Evolutionary conservation across 768 basidiomycete species (phyloP).

Genomic region (Suillus plorans): DNA sequence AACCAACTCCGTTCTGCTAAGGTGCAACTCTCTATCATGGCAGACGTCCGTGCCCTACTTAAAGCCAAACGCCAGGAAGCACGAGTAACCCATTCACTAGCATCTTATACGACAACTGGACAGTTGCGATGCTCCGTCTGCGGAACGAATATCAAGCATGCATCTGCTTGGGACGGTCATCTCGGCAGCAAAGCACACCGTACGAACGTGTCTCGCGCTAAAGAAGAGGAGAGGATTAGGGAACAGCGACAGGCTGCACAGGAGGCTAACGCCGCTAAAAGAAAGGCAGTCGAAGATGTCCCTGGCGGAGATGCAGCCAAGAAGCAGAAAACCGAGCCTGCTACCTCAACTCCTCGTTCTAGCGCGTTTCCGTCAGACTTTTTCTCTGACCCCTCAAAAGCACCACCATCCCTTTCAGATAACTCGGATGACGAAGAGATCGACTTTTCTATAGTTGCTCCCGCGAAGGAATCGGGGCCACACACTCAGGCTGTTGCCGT

Average conservation of each 20-base stretch:
- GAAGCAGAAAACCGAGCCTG: slow-evolving; percentile 27
- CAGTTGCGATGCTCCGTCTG: slow-evolving; percentile 73
- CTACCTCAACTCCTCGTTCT: slow-evolving; percentile 8
- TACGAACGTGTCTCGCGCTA: slow-evolving; percentile 57
- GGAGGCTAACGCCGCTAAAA: slow-evolving; percentile 38
- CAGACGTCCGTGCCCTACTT: slow-evolving; percentile 80
- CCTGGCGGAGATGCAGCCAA: slow-evolving; percentile 30
- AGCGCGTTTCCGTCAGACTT: slow-evolving; percentile 62
- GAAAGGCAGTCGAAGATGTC: slow-evolving; percentile 25
- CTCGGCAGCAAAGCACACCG: slow-evolving; percentile 80
- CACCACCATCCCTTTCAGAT: slow-evolving; percentile 34
- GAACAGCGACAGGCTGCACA: slow-evolving; percentile 37
- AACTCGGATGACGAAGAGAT: slow-evolving; percentile 46
- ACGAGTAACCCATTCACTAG: slow-evolving; percentile 70
- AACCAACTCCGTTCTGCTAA: background rate
- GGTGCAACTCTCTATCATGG: slow-evolving; percentile 40
- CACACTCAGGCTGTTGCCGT: background rate
- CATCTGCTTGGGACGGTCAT: slow-evolving; percentile 87
- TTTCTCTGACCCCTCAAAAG: slow-evolving; percentile 74
- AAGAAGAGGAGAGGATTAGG: slow-evolving; percentile 50
- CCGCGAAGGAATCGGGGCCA: background rate
- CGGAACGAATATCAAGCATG: slow-evolving; percentile 62
- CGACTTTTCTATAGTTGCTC: slow-evolving; percentile 17
- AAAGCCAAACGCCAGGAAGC: slow-evolving; percentile 81
- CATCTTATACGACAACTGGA: slow-evolving; percentile 63